phyloP scores from a whole-genome alignment of 331 rosid genomes.

The Rosa hybrid region DNA sequence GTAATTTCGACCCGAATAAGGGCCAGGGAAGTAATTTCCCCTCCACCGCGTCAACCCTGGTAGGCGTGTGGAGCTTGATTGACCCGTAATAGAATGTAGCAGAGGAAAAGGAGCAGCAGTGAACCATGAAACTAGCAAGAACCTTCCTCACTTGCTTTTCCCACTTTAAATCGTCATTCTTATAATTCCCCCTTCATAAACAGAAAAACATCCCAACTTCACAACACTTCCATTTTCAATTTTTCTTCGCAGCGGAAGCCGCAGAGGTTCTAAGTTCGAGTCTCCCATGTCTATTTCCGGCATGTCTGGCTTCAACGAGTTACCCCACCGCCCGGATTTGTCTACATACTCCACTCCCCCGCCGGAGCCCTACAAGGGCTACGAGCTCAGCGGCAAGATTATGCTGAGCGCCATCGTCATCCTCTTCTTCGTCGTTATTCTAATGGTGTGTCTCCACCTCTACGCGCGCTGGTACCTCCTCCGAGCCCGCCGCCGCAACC shows the following conservation, averaged over 20 bases:
- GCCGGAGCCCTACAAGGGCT: conserved; percentile 6
- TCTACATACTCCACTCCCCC: background rate
- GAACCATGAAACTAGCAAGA: conserved; percentile 18
- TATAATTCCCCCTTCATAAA: background rate
- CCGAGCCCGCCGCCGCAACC: conserved; percentile 57
- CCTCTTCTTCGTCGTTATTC: conserved; percentile 62
- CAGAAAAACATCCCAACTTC: background rate
- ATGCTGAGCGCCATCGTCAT: conserved; percentile 66
- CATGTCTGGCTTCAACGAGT: background rate
- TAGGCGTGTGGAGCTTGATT: conserved; percentile 18
- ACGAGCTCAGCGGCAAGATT: conserved; percentile 61
- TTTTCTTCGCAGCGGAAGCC: background rate
- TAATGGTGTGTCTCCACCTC: conserved; percentile 69
- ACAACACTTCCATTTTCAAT: background rate
- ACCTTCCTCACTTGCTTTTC: conserved; percentile 32
- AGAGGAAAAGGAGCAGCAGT: background rate
- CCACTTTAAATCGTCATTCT: background rate
- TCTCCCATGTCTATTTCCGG: background rate
- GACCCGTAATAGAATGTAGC: background rate
- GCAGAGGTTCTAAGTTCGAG: background rate
- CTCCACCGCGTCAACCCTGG: conserved; percentile 31
- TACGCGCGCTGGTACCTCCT: conserved; percentile 83
- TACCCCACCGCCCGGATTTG: no score
- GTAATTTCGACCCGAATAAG: background rate
- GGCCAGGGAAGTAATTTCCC: background rate